A percentile compares a stretch with the other conserved stretches of the same genome.
phyloP scores from a whole-genome alignment of 2,329 filamentous ascomycete species.

The Colletotrichum sp. region DNA sequence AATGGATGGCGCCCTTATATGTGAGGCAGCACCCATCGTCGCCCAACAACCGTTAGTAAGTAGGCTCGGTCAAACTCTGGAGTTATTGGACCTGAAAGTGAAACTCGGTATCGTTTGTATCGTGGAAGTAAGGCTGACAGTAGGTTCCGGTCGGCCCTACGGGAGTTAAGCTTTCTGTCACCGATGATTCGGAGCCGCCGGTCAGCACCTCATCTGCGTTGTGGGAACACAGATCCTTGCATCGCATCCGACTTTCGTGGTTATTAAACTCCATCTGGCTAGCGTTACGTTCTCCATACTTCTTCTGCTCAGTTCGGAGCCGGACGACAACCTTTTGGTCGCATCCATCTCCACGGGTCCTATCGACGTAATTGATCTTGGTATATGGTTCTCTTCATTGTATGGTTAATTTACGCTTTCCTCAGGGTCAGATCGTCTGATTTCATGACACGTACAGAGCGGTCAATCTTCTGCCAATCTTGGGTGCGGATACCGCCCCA shows the following conservation, averaged over 20 bases:
- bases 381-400: neutral
- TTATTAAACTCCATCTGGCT: neutral
- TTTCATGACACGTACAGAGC: neutral
- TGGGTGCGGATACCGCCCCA: neutral
- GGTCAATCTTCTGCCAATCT: neutral
- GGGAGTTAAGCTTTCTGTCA: neutral
- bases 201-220: neutral
- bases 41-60: neutral
- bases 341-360: neutral
- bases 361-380: neutral
- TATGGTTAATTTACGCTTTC: neutral
- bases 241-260: neutral
- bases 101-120: neutral
- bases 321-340: neutral
- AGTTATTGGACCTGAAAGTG: neutral
- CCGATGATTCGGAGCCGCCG: neutral
- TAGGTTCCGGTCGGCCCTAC: neutral
- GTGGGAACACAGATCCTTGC: neutral
- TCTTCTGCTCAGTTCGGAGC: neutral
- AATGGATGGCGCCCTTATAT: neutral
- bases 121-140: neutral
- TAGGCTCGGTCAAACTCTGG: neutral
- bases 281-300: neutral
- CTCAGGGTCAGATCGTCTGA: neutral
- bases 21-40: neutral